A percentile compares a stretch with the other conserved stretches of the same genome.
phyloP scores from a whole-genome alignment of 2,329 filamentous ascomycete genomes.

The Ophiocordyceps camponoti-leonardi region DNA sequence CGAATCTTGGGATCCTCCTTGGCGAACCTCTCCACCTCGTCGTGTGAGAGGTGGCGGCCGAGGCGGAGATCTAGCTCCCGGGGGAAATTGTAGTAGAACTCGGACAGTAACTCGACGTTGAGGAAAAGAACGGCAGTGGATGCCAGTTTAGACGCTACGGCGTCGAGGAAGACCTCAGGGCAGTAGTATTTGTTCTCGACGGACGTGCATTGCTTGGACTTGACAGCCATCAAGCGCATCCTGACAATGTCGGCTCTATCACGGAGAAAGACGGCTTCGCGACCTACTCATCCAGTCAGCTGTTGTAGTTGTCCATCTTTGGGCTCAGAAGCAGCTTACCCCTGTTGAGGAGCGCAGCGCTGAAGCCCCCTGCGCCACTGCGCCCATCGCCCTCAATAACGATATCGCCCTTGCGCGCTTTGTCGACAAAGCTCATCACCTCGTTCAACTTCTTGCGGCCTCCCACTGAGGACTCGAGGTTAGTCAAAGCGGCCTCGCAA shows the following conservation, averaged over 20 bases:
- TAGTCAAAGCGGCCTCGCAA: slow-evolving; percentile 62
- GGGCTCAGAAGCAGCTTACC: slow-evolving; percentile 32
- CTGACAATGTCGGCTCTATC: slow-evolving; percentile 81
- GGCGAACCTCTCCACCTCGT: slow-evolving; percentile 78
- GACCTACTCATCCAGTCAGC: slow-evolving; percentile 36
- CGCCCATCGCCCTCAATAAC: slow-evolving; percentile 67
- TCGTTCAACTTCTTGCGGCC: slow-evolving; percentile 74
- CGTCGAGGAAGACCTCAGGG: slow-evolving; percentile 94
- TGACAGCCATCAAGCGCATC: slow-evolving; percentile 74
- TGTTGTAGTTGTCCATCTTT: neutral
- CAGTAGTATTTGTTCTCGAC: slow-evolving; percentile 91
- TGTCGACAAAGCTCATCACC: slow-evolving; percentile 82
- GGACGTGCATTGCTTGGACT: slow-evolving; percentile 73
- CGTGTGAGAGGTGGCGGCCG: slow-evolving; percentile 59
- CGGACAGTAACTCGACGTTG: slow-evolving; percentile 88
- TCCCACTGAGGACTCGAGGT: slow-evolving; percentile 61
- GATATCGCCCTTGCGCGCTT: slow-evolving; percentile 71
- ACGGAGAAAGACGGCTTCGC: slow-evolving; percentile 84
- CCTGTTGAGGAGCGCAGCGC: slow-evolving; percentile 64
- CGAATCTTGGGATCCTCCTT: slow-evolving; percentile 83
- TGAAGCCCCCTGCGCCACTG: slow-evolving; percentile 86
- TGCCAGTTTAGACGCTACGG: slow-evolving; percentile 86
- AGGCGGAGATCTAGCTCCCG: slow-evolving; percentile 78
- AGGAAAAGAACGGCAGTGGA: slow-evolving; percentile 92
- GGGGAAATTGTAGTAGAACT: slow-evolving; percentile 97